A percentile compares a stretch with the other conserved stretches of the same genome.
phyloP scores from a whole-genome alignment of 106 monocot species.

The Platanthera zijinensis region DNA sequence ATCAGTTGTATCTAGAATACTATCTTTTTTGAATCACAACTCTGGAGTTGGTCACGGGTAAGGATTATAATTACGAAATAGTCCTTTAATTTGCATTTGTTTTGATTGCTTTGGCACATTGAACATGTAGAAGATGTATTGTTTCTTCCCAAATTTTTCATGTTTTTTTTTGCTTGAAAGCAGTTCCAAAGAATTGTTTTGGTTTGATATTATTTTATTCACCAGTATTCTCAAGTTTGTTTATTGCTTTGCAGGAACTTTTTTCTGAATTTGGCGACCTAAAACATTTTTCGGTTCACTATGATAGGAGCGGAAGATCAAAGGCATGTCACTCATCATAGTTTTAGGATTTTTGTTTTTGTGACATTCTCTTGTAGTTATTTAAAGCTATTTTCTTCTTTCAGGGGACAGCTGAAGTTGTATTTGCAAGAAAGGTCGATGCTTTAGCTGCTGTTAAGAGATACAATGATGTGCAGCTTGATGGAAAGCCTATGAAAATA shows the following conservation, averaged over 20 bases:
- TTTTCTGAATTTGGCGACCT: conserved; percentile 89
- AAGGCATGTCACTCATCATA: conserved; percentile 37
- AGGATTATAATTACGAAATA: background rate
- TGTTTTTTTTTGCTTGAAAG: background rate
- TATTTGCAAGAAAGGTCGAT: conserved; percentile 64
- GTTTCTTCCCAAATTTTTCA: background rate
- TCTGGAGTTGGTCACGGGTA: background rate
- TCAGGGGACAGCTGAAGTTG: conserved; percentile 92
- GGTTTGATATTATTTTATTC: background rate
- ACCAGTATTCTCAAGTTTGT: conserved; percentile 1
- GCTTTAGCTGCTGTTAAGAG: conserved; percentile 86
- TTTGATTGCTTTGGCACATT: background rate
- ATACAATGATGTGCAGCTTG: conserved; percentile 86
- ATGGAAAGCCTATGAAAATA: conserved; percentile 92
- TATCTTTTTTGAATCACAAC: background rate
- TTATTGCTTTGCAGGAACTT: conserved; percentile 52
- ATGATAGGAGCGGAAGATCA: conserved; percentile 88
- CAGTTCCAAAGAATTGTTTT: background rate
- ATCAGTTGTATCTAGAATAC: background rate
- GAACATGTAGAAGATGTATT: background rate
- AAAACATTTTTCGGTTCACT: conserved; percentile 65
- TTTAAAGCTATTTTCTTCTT: background rate
- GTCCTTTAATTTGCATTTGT: background rate
- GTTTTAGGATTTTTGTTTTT: background rate
- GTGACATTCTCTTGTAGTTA: background rate